Evolutionary conservation across 1,284 basidiomycete genomes (phyloP), one percentile per base, ranked within the genome.

Genomic region (Fomitopsis palustris): DNA sequence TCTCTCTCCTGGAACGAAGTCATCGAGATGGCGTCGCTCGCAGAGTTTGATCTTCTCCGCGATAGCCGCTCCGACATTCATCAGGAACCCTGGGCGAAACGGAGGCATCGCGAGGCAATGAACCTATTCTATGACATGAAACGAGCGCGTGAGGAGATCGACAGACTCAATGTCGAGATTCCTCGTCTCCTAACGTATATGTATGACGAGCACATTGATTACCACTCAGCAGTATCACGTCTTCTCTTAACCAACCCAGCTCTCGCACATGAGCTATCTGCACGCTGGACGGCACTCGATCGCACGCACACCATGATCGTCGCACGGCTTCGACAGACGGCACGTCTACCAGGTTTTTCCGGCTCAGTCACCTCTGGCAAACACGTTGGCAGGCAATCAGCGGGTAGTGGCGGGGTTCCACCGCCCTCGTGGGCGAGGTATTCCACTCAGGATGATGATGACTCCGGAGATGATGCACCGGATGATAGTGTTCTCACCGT

Each of bases 11-110:
- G 53, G 52, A 31, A 5, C 2, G 53, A 59, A 1, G n/a, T 62
- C 29, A 42, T 57, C 25, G 29, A 53, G 2, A 54, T 59, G 55
- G 55, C 29, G 12, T 57, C 54, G 2, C 38, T 62, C 6, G 55
- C 35, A 8, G 61, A 62, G 23, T 59, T 62, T 38, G 58, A 62
- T 9, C 53, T 62, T 4, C 53, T 62, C 2, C 55, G 58, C 10
- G 55, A 62, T n/a, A 31, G 55, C 7, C 53, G 45, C 1, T 31
- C 57, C 8, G 55, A 55, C 31, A 55, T 62, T 9, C 56, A 53
- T 16, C 8, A 21, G 4, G 9, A 39, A 31, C 55, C 53, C 2
- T 62, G 61, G 61, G 45, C 55, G 1, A 23, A 59, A 23, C 58
- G 37, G 1, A 8, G 16, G 0, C 17, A 53, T 29, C 55, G 61